phyloP scores from a whole-genome alignment of 306 rosid genomes.

The Castanospermum australe region DNA sequence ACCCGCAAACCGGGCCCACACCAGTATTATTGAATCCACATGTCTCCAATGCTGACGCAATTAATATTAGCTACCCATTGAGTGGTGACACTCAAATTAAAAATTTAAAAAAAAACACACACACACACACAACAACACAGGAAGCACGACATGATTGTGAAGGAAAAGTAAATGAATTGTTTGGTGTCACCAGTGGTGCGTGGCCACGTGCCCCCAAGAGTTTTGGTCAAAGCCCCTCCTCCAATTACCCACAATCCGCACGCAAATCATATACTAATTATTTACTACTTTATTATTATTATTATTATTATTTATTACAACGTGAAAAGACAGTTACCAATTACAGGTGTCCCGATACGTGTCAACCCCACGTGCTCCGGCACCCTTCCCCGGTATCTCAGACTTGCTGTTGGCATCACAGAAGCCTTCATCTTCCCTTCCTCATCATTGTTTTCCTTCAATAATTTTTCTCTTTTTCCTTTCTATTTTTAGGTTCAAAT shows the following conservation, averaged over 20 bases:
- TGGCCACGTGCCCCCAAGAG: slow-evolving; percentile 41
- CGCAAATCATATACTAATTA: slow-evolving; percentile 59
- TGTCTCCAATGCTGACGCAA: slow-evolving; percentile 56
- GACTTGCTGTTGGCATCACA: slow-evolving; percentile 37
- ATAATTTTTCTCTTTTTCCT: neutral
- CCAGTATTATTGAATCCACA: slow-evolving; percentile 56
- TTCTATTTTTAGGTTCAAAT: neutral
- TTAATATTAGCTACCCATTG: slow-evolving; percentile 24
- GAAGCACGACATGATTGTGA: slow-evolving; percentile 56
- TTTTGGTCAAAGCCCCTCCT: slow-evolving; percentile 37
- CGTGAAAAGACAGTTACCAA: slow-evolving; percentile 32
- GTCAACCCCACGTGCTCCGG: slow-evolving; percentile 33
- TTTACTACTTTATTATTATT: slow-evolving; percentile 37
- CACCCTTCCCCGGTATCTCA: neutral
- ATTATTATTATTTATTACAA: slow-evolving; percentile 28
- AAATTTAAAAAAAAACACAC: slow-evolving; percentile 3
- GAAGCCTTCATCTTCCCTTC: neutral
- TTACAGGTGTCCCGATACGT: slow-evolving; percentile 46
- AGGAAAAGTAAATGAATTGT: slow-evolving; percentile 52
- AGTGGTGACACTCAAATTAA: slow-evolving; percentile 18
- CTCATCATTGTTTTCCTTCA: too few species aligned
- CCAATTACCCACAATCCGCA: slow-evolving; percentile 40
- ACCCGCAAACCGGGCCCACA: slow-evolving; percentile 21
- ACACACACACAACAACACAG: slow-evolving; percentile 45
- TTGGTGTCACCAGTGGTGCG: slow-evolving; percentile 13